These are phyloP conservation scores for Leishmania tropica DNA, from an alignment of 208 protist genomes.

Conservation along the genomic window DNA sequence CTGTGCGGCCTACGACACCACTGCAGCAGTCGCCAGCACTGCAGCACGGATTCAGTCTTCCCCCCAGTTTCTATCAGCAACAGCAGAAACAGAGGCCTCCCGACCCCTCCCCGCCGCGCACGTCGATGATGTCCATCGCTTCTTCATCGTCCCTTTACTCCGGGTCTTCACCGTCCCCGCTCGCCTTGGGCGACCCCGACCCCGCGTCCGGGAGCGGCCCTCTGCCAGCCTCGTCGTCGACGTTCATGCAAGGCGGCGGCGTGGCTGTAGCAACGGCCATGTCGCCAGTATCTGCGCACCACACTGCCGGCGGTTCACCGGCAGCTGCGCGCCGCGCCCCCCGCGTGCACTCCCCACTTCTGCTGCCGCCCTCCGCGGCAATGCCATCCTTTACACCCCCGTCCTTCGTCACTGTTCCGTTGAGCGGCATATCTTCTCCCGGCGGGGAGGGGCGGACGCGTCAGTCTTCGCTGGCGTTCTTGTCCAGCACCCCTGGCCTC, in stretches of 20 bases:
- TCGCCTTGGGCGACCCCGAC: neutral
- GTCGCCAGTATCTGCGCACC: neutral
- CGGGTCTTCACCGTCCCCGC: neutral
- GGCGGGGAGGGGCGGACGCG: neutral
- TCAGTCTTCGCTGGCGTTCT: neutral
- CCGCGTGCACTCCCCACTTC: neutral
- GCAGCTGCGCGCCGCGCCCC: neutral
- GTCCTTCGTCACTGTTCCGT: neutral
- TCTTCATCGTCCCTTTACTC: neutral
- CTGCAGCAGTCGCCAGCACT: neutral
- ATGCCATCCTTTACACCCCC: neutral
- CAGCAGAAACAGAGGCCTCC: neutral
- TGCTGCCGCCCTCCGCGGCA: neutral
- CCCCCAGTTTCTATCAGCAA: neutral
- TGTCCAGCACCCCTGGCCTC: neutral
- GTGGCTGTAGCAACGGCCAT: neutral
- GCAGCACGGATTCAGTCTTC: neutral
- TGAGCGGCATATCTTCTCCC: neutral
- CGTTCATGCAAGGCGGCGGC: neutral
- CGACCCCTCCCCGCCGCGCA: neutral
- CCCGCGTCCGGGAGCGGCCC: neutral
- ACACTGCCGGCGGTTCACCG: neutral
- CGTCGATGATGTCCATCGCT: neutral
- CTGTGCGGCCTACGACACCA: neutral
- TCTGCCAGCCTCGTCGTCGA: constrained; percentile 1